Evolutionary conservation across 2,329 filamentous ascomycete genomes (phyloP).

Genomic region (Pseudogymnoascus sp.): DNA sequence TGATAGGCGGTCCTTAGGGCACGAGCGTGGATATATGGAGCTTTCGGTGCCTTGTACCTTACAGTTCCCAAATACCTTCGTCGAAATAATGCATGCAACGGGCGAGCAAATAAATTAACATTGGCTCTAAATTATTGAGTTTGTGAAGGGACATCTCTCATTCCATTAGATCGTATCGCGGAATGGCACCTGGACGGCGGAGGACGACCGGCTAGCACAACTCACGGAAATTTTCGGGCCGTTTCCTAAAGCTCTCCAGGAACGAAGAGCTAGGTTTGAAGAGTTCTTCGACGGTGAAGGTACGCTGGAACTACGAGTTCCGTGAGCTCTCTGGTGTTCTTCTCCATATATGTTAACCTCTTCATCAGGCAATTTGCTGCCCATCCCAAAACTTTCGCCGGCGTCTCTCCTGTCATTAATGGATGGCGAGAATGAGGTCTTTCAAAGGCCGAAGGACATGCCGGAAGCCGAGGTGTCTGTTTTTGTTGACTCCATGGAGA

Average conservation of each 20-base stretch:
- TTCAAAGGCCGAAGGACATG: background rate
- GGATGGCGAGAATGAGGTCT: background rate
- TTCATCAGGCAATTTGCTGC: background rate
- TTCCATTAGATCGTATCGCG: background rate
- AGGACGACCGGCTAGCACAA: background rate
- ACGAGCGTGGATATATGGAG: background rate
- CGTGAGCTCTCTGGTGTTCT: background rate
- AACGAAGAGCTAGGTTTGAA: background rate
- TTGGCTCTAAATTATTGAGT: background rate
- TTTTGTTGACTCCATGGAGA: constrained; percentile 69
- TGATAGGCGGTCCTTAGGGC: background rate
- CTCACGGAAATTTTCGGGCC: background rate
- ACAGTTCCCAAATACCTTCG: background rate
- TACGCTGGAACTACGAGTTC: background rate
- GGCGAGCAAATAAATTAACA: background rate
- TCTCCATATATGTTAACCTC: background rate
- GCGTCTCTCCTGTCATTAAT: background rate
- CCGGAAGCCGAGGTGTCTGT: constrained; percentile 65
- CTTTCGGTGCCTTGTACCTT: background rate
- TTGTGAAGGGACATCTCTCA: background rate
- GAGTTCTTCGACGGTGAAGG: background rate
- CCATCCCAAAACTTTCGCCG: background rate
- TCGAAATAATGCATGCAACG: background rate
- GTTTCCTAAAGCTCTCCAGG: background rate
- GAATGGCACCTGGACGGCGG: background rate